These are phyloP conservation scores for Leptodermis oblonga DNA, from an alignment of 257 asterid species.

Conservation along the genomic window DNA sequence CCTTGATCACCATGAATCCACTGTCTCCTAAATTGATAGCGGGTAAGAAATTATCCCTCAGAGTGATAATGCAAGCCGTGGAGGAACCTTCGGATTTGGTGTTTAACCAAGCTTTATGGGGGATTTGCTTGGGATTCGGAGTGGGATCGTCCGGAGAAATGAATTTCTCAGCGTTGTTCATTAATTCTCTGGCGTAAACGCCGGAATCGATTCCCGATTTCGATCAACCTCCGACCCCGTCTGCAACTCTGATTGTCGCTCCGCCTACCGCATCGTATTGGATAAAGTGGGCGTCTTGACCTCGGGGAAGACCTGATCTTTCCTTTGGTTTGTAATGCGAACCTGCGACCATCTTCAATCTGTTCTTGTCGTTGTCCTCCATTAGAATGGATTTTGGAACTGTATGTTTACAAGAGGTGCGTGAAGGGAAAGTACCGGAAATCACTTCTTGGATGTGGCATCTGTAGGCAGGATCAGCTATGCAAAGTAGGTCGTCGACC, in stretches of 20 bases:
- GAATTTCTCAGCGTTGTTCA: not conserved
- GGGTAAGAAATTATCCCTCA: not conserved
- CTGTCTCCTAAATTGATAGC: not conserved
- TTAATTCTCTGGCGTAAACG: not conserved
- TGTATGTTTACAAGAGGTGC: too few relatives aligned
- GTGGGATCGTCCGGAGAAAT: not conserved
- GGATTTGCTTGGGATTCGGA: not conserved
- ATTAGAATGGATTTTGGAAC: too few relatives aligned
- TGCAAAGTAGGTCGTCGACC: too few relatives aligned
- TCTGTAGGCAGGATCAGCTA: too few relatives aligned
- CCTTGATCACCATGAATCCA: too few relatives aligned
- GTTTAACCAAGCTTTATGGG: not conserved
- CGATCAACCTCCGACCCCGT: not conserved
- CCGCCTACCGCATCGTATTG: not conserved
- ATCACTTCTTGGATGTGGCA: too few relatives aligned
- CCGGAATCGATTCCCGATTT: not conserved
- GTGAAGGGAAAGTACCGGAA: too few relatives aligned
- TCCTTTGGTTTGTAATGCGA: not conserved
- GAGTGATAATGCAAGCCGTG: conserved; percentile 6
- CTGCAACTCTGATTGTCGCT: not conserved
- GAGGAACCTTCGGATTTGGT: not conserved
- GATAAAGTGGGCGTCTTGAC: conserved; percentile 2
- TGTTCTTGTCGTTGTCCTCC: not conserved
- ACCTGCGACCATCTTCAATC: not conserved
- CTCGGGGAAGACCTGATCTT: not conserved